Conservation (phyloP, 73 alveolate genomes). For the Effrenium voratum region DNA sequence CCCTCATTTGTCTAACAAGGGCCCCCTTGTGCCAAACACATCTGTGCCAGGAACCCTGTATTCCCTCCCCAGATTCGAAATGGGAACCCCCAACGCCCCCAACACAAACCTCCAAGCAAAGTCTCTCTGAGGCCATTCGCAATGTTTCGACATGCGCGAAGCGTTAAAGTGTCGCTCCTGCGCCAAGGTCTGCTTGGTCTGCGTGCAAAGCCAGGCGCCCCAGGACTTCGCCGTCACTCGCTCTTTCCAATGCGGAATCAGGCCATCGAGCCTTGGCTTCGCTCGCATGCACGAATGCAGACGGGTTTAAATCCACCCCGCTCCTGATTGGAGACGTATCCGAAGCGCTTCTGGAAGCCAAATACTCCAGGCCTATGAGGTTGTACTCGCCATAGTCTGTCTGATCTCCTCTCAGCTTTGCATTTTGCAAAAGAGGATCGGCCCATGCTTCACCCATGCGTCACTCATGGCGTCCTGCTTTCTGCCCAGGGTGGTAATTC, state of each 20-base stretch:
- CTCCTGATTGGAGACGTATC: slow-evolving; percentile 10
- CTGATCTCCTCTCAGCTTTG: slow-evolving; percentile 37
- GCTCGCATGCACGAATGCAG: not conserved
- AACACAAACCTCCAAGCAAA: not conserved
- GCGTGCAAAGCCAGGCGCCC: slow-evolving; percentile 91
- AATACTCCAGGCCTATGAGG: slow-evolving; percentile 27
- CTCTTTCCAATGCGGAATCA: slow-evolving; percentile 62
- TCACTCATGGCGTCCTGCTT: not conserved
- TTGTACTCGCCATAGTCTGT: slow-evolving; percentile 93
- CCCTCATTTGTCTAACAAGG: not conserved
- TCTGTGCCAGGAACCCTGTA: not conserved
- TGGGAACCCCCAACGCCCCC: not conserved
- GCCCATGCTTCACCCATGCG: not conserved
- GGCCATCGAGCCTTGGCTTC: slow-evolving; percentile 11
- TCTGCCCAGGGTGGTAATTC: slow-evolving; percentile 80
- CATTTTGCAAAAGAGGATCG: too few species aligned
- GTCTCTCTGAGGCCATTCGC: not conserved
- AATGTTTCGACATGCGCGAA: not conserved
- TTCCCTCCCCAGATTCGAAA: not conserved
- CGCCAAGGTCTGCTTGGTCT: slow-evolving; percentile 64
- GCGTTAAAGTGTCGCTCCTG: not conserved
- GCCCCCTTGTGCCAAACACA: not conserved
- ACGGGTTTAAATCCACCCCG: not conserved
- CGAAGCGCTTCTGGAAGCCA: slow-evolving; percentile 23
- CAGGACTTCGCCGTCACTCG: slow-evolving; percentile 54